Evolutionary conservation across 345 rosid species (phyloP), one percentile per base, ranked within the genome.

Genomic region (Camelina hispida): DNA sequence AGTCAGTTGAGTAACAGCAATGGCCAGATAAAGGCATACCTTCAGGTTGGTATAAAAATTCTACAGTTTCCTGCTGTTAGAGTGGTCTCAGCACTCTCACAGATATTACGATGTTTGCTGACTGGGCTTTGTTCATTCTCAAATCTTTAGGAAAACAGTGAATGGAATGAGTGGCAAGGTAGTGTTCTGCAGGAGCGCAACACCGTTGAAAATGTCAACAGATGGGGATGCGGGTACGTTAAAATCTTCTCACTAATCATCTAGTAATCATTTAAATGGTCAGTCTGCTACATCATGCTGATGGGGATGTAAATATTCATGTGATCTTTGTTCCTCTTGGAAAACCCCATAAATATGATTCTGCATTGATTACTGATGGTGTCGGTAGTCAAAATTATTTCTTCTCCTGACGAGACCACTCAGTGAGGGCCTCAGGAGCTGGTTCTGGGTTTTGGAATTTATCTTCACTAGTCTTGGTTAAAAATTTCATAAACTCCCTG

Each of bases 141-240:
- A 52, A 70, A 72, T 81, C 69, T 80, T n/a, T 55, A 96, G 99
- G 97, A 85, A 80, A 87, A 88, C 70, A 76, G 74, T 38, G 96
- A 93, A 65, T 96, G 99, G 99, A 88, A 79, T 17, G 89, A 85
- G 66, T 96, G 99, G 99, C 93, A 91, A 80, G 72, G 79, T 38
- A 81, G 71, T 81, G 89, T 93, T 76, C 79, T 96, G 75, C 98
- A 88, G 73, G 95, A 88, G 78, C 96, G 99, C 51, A 96, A 93
- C 80, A 83, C 79, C 34, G 85, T 91, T 53, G 99, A 96, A 85
- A 93, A 95, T 86, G 98, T 95, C 73, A 85, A 84, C 71, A 84
- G 89, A 73, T 96, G 99, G 99, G 93, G 88, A 72, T 96, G 99
- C 72, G 98, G 98, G 99, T 96, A 88, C 22, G 54, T 52, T 60